Evolutionary conservation across 192 early-diverging fungal genomes (phyloP), one percentile per base, ranked within the genome.

Genomic region (Neocallimastix lanati): DNA sequence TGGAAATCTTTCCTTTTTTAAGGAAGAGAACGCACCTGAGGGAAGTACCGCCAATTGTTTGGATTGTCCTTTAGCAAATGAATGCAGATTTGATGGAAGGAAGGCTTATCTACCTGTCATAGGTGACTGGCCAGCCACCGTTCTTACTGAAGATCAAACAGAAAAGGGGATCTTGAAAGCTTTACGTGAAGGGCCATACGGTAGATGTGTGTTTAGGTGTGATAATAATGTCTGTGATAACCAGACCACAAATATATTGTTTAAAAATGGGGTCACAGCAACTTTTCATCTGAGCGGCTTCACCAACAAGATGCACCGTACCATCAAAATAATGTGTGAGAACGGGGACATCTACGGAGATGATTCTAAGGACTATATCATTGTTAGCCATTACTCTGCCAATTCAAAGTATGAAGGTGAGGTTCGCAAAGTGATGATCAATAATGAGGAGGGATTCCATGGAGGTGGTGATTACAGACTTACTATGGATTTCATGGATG

Each of bases 161-260:
- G 90, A 88, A 80, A 84, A 88, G 78, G 90, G 88, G 81, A 82
- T 82, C 81, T 76, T 89, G 28, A 76, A 88, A 0, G 86, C 87
- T n/a, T 79, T 91, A 9, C 58, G 76, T 67, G 86, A 27, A 28
- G 90, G 86, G 2, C 86, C 87, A 0, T 93, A 93, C 80, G 92
- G 91, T 25, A 81, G 82, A 9, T 93, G 92, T 78, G 92, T 92
- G 13, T 93, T 91, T 80, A 91, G 92, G 82, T 83, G 83, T 80
- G 87, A 88, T 80, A 93, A 93, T 76, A 90, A 93, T 80, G 92
- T 93, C 12, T 87, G 86, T 58, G 91, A 93, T 79, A 82, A 93
- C 78, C 91, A 93, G 78, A 89, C 90, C 12, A 88, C 89, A 14
- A 86, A 85, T 37, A 81, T 90, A 33, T 85, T 88, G 80, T 88